Evolutionary conservation across 2,329 filamentous ascomycete genomes (phyloP).

Genomic region (Cadophora sp.): DNA sequence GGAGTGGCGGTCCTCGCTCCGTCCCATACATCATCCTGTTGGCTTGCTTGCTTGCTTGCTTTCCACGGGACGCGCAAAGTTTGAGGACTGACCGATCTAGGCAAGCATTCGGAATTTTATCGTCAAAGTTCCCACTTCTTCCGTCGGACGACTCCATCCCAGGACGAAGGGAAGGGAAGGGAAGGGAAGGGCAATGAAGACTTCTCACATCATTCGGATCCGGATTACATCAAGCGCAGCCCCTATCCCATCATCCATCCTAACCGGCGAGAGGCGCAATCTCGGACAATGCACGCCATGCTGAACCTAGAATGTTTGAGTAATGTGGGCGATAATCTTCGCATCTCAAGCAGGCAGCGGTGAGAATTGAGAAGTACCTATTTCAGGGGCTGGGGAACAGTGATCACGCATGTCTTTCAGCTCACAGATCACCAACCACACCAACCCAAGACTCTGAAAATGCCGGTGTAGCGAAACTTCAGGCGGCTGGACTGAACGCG

Average conservation of each 20-base stretch:
- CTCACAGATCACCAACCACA: neutral
- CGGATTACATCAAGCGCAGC: neutral
- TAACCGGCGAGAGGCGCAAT: neutral
- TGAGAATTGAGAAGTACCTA: conserved; percentile 1
- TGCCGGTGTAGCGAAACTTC: neutral
- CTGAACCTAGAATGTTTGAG: neutral
- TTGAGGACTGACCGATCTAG: conserved; percentile 10
- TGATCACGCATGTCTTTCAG: conserved; percentile 3
- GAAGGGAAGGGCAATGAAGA: neutral
- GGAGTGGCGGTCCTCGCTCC: conserved; percentile 9
- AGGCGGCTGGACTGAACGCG: neutral
- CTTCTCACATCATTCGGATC: conserved; percentile 3
- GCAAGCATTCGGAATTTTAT: neutral
- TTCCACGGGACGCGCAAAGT: conserved; percentile 5
- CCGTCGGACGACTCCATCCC: neutral
- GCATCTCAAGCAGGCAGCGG: neutral
- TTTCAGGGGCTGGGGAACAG: conserved; percentile 3
- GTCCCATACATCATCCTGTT: conserved; percentile 1
- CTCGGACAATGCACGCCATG: neutral
- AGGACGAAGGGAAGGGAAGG: neutral
- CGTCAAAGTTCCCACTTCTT: conserved; percentile 12
- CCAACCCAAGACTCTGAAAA: neutral
- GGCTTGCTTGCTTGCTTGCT: conserved; percentile 9
- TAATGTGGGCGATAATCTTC: neutral
- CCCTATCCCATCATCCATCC: neutral